Evolutionary conservation across 768 basidiomycete genomes (phyloP).

Genomic region (Boletus sensibilis): DNA sequence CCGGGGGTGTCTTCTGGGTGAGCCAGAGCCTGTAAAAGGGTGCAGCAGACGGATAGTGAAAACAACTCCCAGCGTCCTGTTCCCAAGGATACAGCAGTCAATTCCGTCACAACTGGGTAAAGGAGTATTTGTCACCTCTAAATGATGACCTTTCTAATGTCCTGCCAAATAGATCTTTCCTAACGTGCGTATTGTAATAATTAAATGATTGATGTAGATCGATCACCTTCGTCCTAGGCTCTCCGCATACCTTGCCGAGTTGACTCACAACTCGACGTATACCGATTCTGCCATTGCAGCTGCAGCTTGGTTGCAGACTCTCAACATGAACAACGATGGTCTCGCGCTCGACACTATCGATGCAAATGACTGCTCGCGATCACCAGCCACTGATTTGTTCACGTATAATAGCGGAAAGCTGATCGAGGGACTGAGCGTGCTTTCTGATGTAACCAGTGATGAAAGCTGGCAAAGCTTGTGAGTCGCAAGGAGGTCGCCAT

Average conservation of each 20-base stretch:
- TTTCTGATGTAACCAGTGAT: constrained; percentile 43
- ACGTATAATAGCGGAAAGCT: constrained; percentile 57
- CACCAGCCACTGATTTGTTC: constrained; percentile 47
- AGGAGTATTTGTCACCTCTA: background rate
- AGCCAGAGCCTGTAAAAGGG: background rate
- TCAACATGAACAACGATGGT: constrained; percentile 42
- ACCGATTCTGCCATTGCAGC: constrained; percentile 44
- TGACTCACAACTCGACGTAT: constrained; percentile 45
- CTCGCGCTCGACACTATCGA: constrained; percentile 50
- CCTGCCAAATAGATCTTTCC: constrained; percentile 33
- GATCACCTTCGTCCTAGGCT: constrained; percentile 30
- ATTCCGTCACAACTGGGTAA: constrained; percentile 53
- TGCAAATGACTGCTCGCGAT: constrained; percentile 46
- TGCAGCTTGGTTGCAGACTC: constrained; percentile 48
- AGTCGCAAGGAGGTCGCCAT: constrained; percentile 8
- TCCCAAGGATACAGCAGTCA: constrained; percentile 41
- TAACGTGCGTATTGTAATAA: constrained; percentile 32
- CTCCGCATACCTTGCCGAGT: constrained; percentile 49
- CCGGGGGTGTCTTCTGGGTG: constrained; percentile 58
- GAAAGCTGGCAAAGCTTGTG: constrained; percentile 42
- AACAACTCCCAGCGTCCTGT: constrained; percentile 40
- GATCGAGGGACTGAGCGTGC: constrained; percentile 49
- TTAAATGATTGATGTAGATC: background rate
- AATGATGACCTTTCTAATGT: background rate
- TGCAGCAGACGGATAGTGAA: background rate